phyloP scores from a whole-genome alignment of 805 yeast genomes.

The Scheffersomyces coipomensis region DNA sequence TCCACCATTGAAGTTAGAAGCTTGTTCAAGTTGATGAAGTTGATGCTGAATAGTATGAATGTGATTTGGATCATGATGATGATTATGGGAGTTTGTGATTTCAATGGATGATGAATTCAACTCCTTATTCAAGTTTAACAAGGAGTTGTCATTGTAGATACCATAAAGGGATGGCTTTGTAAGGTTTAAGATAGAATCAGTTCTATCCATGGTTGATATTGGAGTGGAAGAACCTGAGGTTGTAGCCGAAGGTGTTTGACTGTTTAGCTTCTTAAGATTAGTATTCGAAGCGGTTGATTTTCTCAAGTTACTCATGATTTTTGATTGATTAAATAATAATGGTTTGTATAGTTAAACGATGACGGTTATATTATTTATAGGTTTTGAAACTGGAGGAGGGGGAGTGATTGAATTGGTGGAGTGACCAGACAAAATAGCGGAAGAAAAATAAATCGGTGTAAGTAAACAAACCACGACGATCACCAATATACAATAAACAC shows the following conservation, averaged over 20 bases:
- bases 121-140: slow-evolving; percentile 31
- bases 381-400: too few relatives aligned
- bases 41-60: neutral
- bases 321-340: too few relatives aligned
- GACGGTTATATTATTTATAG: too few relatives aligned
- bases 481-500: too few relatives aligned
- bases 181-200: slow-evolving; percentile 44
- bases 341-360: too few relatives aligned
- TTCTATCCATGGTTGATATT: slow-evolving; percentile 21
- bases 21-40: neutral
- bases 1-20: neutral
- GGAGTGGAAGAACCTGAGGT: slow-evolving; percentile 21
- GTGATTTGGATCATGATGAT: slow-evolving; percentile 5
- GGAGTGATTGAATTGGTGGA: too few relatives aligned
- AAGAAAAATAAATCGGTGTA: too few relatives aligned
- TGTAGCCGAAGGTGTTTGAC: neutral
- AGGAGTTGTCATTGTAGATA: slow-evolving; percentile 46
- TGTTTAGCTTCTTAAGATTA: slow-evolving; percentile 11
- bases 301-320: slow-evolving; percentile 13
- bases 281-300: slow-evolving; percentile 17
- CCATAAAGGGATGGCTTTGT: slow-evolving; percentile 53
- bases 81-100: too few relatives aligned
- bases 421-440: too few relatives aligned
- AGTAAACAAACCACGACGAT: too few relatives aligned
- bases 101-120: slow-evolving; percentile 13